Percentiles rank a stretch among this genome's conserved stretches.
Conservation (phyloP, 2,329 filamentous ascomycete species). For the Capronia coronata region DNA sequence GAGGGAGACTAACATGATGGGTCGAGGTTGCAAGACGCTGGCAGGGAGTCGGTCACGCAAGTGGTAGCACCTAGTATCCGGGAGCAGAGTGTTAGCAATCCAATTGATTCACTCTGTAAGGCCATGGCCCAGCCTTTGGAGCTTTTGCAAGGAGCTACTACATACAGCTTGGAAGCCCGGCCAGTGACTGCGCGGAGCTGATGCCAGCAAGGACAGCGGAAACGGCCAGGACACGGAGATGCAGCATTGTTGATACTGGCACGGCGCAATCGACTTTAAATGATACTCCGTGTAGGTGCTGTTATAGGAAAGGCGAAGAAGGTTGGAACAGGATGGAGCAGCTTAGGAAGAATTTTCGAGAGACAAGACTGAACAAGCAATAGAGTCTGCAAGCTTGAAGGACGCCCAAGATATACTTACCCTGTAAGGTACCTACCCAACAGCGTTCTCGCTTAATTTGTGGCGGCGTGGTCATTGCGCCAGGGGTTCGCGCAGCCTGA, state of each 20-base stretch:
- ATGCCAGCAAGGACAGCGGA: conserved; percentile 18
- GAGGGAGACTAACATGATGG: conserved; percentile 35
- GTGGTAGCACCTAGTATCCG: conserved; percentile 16
- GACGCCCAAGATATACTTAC: too few relatives aligned
- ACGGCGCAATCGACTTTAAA: neutral
- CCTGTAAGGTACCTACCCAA: too few relatives aligned
- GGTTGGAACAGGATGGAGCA: too few relatives aligned
- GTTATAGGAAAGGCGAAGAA: too few relatives aligned
- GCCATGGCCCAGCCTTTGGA: neutral
- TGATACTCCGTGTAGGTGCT: neutral
- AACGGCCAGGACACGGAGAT: conserved; percentile 11
- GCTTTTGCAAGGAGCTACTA: neutral
- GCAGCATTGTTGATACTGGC: conserved; percentile 2
- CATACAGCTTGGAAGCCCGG: conserved; percentile 20
- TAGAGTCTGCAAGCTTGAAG: too few relatives aligned
- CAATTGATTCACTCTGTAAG: neutral
- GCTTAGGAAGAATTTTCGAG: too few relatives aligned
- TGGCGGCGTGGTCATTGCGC: too few relatives aligned
- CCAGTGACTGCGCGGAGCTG: conserved; percentile 12
- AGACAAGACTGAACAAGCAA: too few relatives aligned
- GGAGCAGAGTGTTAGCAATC: conserved; percentile 4
- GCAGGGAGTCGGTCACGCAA: conserved; percentile 40
- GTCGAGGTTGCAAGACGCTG: conserved; percentile 38
- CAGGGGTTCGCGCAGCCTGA: too few relatives aligned
- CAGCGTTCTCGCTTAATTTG: too few relatives aligned